Conservation (phyloP, 495 filamentous ascomycete species). For the Penicillium waksmanii region DNA sequence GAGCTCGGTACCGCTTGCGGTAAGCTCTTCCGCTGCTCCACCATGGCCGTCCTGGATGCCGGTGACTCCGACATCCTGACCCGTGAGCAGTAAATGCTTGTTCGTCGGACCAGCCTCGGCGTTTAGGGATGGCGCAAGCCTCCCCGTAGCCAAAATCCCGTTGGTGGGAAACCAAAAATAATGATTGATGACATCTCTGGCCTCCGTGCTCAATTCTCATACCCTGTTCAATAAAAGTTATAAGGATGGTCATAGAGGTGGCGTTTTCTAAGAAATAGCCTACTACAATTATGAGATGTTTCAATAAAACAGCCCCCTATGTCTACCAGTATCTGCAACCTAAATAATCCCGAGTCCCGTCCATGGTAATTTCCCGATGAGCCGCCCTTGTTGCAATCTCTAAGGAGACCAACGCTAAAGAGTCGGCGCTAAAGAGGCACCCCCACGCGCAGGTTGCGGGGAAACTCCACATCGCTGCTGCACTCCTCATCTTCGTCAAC, state of each 20-base stretch:
- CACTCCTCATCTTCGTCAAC: conserved; percentile 4
- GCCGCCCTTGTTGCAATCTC: neutral
- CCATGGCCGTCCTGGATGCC: conserved; percentile 95
- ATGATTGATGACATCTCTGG: conserved; percentile 18
- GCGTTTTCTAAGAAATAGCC: conserved; percentile 17
- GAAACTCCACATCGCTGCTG: conserved; percentile 13
- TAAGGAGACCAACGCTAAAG: neutral
- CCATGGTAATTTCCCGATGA: conserved; percentile 1
- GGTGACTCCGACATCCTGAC: conserved; percentile 96
- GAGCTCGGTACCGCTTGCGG: conserved; percentile 95
- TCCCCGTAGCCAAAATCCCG: conserved; percentile 1
- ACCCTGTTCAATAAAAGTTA: conserved; percentile 7
- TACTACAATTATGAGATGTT: conserved; percentile 10
- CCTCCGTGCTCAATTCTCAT: conserved; percentile 8
- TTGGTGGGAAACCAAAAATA: conserved; percentile 11
- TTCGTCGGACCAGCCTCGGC: conserved; percentile 5
- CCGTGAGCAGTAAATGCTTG: conserved; percentile 26
- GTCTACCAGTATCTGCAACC: conserved; percentile 1
- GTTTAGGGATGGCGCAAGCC: conserved; percentile 1
- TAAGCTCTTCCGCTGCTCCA: conserved; percentile 82
- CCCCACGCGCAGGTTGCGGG: conserved; percentile 24
- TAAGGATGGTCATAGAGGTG: conserved; percentile 10
- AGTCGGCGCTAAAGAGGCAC: conserved; percentile 4
- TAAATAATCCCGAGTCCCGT: neutral
- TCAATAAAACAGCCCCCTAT: conserved; percentile 9